Evolutionary conservation across 2,329 filamentous ascomycete genomes (phyloP).

Genomic region (Penicillium brasilianum): DNA sequence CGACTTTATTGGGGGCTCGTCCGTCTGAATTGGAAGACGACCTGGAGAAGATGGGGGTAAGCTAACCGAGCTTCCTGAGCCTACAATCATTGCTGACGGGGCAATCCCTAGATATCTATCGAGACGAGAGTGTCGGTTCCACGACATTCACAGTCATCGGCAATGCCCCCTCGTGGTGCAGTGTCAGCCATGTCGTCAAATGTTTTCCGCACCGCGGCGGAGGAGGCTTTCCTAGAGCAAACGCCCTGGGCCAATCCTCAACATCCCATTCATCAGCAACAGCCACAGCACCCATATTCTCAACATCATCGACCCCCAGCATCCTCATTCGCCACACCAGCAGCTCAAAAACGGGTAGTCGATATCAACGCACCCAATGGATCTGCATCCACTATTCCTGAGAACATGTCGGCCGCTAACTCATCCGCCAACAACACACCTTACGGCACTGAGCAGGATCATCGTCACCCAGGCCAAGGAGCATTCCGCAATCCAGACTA

Average conservation of each 20-base stretch:
- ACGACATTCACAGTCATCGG: constrained; percentile 37
- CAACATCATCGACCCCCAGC: constrained; percentile 44
- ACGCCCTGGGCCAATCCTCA: constrained; percentile 93
- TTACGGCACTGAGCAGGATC: constrained; percentile 45
- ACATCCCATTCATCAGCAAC: constrained; percentile 68
- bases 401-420: constrained; percentile 47
- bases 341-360: constrained; percentile 50
- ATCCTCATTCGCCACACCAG: constrained; percentile 48
- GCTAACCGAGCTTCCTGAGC: constrained; percentile 40
- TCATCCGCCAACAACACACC: constrained; percentile 53
- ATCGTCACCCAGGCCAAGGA: constrained; percentile 30
- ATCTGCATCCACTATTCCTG: constrained; percentile 54
- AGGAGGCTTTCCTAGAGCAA: constrained; percentile 85
- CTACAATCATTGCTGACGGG: constrained; percentile 12
- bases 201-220: constrained; percentile 60
- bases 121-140: constrained; percentile 33
- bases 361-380: constrained; percentile 51
- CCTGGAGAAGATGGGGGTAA: constrained; percentile 84
- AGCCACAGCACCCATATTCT: constrained; percentile 54
- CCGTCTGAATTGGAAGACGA: constrained; percentile 81
- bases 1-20: constrained; percentile 75
- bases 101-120: constrained; percentile 35
- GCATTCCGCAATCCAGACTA: constrained; percentile 40
- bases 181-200: constrained; percentile 43
- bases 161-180: constrained; percentile 34